Percentiles rank a stretch among this genome's conserved stretches.
Evolutionary conservation across 352 stramenopile genomes (phyloP).

Genomic region (Aphanomyces astaci): DNA sequence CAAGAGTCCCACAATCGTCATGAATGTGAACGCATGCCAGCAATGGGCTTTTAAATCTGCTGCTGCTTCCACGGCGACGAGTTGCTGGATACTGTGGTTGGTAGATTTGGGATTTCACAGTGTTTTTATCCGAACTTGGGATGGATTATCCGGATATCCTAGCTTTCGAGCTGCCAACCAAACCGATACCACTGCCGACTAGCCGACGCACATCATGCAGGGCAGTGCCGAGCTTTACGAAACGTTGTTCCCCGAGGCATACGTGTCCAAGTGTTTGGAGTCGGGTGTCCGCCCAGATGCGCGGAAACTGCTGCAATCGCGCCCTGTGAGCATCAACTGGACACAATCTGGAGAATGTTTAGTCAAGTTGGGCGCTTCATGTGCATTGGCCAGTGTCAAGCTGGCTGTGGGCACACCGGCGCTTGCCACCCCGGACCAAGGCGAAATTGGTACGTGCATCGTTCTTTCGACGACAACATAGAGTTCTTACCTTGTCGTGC

Average conservation of each 20-base stretch:
- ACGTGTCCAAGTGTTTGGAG: constrained; percentile 50
- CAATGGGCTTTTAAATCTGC: no score
- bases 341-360: constrained; percentile 61
- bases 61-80: no score
- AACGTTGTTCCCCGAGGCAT: constrained; percentile 69
- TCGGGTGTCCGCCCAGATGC: constrained; percentile 54
- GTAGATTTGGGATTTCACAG: background rate
- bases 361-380: constrained; percentile 67
- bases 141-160: background rate
- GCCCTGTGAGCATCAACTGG: constrained; percentile 54
- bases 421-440: constrained; percentile 60
- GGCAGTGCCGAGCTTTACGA: constrained; percentile 47
- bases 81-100: no score
- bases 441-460: constrained; percentile 46
- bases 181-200: background rate
- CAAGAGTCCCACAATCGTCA: no score
- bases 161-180: background rate
- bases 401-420: constrained; percentile 63
- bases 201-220: background rate
- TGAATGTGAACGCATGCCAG: no score
- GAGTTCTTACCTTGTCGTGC: background rate
- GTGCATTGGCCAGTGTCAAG: constrained; percentile 60
- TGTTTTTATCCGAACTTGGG: no score
- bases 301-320: constrained; percentile 38
- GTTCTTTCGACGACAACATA: background rate